A percentile compares a stretch with the other conserved stretches of the same genome.
phyloP scores from a whole-genome alignment of 345 rosid species.

The Kernera saxatilis region DNA sequence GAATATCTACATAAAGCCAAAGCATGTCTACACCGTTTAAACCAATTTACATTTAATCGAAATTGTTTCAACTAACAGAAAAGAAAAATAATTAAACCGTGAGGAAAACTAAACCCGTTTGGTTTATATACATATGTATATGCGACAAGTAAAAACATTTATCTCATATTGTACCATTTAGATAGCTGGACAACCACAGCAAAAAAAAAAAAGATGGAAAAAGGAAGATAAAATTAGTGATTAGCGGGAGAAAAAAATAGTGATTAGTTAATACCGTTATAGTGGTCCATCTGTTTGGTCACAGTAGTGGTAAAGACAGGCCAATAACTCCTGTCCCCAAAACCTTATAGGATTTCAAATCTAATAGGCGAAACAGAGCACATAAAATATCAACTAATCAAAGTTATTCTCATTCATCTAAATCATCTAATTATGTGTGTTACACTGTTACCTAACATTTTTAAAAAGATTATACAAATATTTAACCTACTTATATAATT shows the following conservation, averaged over 20 bases:
- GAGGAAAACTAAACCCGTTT: background rate
- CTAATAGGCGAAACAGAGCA: background rate
- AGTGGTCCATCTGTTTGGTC: slow-evolving; percentile 24
- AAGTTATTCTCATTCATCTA: background rate
- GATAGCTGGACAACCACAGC: background rate
- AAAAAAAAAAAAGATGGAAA: background rate
- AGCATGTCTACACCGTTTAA: background rate
- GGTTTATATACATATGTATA: no score
- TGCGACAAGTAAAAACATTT: no score
- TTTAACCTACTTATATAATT: background rate
- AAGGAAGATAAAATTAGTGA: background rate
- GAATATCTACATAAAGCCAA: background rate
- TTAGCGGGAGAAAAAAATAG: background rate
- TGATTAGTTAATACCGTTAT: slow-evolving; percentile 31
- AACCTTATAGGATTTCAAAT: background rate
- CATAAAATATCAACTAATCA: background rate
- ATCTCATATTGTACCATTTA: background rate
- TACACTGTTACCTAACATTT: background rate
- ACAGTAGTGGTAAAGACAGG: slow-evolving; percentile 7
- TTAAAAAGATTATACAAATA: background rate
- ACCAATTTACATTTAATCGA: background rate
- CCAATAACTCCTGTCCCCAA: slow-evolving; percentile 11
- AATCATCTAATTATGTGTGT: background rate
- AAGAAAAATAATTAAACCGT: background rate
- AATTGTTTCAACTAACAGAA: background rate